Percentiles rank a stretch among this genome's conserved stretches.
Evolutionary conservation across 1,284 basidiomycete species (phyloP).

Genomic region (Austroboletus niveus): DNA sequence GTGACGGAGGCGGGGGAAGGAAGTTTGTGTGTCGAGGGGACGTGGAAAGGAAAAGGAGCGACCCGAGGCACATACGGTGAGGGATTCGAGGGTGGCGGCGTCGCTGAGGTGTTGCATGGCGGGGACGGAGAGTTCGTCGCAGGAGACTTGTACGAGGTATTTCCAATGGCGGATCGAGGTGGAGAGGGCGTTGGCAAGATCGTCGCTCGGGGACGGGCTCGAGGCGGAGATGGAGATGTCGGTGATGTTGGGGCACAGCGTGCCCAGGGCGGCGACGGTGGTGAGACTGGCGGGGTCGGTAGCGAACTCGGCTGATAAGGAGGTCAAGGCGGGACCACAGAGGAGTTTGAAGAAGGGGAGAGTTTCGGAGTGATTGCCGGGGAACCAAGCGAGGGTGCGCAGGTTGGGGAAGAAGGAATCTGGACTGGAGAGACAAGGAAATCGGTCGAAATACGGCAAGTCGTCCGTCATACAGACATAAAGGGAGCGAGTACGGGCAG

Average conservation of each 20-base stretch:
- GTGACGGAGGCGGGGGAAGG: constrained; percentile 12
- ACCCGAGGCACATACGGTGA: constrained; percentile 15
- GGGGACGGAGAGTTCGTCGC: constrained; percentile 19
- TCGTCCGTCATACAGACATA: constrained; percentile 21
- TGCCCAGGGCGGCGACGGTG: constrained; percentile 15
- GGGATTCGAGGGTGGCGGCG: constrained; percentile 12
- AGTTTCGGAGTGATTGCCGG: constrained; percentile 18
- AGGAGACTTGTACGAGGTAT: constrained; percentile 17
- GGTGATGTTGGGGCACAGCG: constrained; percentile 21
- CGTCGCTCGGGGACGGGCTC: constrained; percentile 5
- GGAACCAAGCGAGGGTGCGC: constrained; percentile 21
- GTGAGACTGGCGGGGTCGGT: constrained; percentile 16
- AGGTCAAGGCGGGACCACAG: constrained; percentile 23
- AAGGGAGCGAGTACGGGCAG: constrained; percentile 19
- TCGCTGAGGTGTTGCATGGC: constrained; percentile 22
- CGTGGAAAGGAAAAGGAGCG: constrained; percentile 10
- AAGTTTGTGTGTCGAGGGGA: background rate
- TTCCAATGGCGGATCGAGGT: constrained; percentile 22
- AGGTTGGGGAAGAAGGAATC: constrained; percentile 23
- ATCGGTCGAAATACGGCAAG: constrained; percentile 5
- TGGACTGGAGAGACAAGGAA: constrained; percentile 12
- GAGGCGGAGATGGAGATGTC: constrained; percentile 20
- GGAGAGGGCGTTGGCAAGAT: constrained; percentile 16
- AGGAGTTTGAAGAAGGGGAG: constrained; percentile 25
- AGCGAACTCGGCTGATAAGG: constrained; percentile 22